Percentiles rank a stretch among this genome's conserved stretches.
Evolutionary conservation across 1,284 basidiomycete genomes (phyloP).

Genomic region (Malassezia globosa): DNA sequence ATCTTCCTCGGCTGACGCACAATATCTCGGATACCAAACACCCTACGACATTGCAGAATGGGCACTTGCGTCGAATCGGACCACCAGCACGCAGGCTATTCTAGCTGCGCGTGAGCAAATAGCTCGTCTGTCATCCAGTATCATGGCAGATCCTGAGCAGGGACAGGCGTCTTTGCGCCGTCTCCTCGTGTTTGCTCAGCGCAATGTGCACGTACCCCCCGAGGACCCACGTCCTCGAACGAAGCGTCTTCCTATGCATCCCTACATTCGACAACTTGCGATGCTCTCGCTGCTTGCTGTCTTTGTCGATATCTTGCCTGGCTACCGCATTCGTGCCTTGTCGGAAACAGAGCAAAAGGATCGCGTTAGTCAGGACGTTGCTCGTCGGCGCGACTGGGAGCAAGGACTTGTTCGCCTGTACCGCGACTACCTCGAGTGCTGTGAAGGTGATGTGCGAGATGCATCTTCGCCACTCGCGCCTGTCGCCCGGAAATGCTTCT

Average conservation of each 20-base stretch:
- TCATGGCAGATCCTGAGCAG: slow-evolving; percentile 40
- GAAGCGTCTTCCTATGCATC: slow-evolving; percentile 55
- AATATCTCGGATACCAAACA: slow-evolving; percentile 31
- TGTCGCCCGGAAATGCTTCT: slow-evolving; percentile 70
- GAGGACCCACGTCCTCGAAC: not conserved
- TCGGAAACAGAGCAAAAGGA: slow-evolving; percentile 82
- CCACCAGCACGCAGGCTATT: slow-evolving; percentile 16
- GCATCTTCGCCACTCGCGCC: slow-evolving; percentile 63
- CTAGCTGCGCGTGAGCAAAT: slow-evolving; percentile 41
- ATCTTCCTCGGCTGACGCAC: slow-evolving; percentile 23
- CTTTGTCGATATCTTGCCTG: slow-evolving; percentile 86
- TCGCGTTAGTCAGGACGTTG: slow-evolving; percentile 87
- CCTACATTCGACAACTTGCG: slow-evolving; percentile 72
- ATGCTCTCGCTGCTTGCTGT: slow-evolving; percentile 83
- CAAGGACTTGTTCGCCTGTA: slow-evolving; percentile 85
- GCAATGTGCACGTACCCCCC: slow-evolving; percentile 16
- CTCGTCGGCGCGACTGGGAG: slow-evolving; percentile 83
- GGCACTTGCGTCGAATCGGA: slow-evolving; percentile 2
- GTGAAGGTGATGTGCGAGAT: slow-evolving; percentile 68
- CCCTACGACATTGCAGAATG: slow-evolving; percentile 31
- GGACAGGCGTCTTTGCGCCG: slow-evolving; percentile 34
- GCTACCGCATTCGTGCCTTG: slow-evolving; percentile 65
- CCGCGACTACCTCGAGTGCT: slow-evolving; percentile 70
- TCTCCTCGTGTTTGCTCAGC: slow-evolving; percentile 28
- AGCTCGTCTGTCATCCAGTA: slow-evolving; percentile 36